These are phyloP conservation scores for Lactifluus echinatus DNA, from an alignment of 768 basidiomycete genomes.

Conservation along the genomic window DNA sequence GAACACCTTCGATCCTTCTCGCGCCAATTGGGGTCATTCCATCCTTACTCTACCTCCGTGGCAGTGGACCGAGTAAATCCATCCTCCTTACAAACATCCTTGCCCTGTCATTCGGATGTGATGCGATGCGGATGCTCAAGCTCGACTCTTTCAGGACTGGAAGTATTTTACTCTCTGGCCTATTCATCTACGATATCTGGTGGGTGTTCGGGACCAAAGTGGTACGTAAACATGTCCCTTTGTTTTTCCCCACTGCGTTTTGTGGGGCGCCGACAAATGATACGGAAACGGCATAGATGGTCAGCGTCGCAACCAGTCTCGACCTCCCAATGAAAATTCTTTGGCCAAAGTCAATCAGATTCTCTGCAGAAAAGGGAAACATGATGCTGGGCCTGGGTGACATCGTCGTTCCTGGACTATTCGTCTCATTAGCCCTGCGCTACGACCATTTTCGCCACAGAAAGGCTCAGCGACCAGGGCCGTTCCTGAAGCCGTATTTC, in stretches of 20 bases:
- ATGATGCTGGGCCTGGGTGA: constrained; percentile 93
- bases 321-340: constrained; percentile 92
- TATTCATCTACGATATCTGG: constrained; percentile 92
- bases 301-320: constrained; percentile 80
- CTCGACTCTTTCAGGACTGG: constrained; percentile 90
- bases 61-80: constrained; percentile 38
- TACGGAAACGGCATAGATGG: constrained; percentile 66
- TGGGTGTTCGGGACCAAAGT: constrained; percentile 90
- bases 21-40: constrained; percentile 55
- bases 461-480: constrained; percentile 21
- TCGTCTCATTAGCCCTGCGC: constrained; percentile 79
- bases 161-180: constrained; percentile 65
- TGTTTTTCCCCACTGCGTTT: not conserved
- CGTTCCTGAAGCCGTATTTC: constrained; percentile 71
- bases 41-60: constrained; percentile 52
- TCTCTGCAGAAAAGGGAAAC: constrained; percentile 48
- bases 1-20: constrained; percentile 49
- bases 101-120: constrained; percentile 70
- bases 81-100: constrained; percentile 70
- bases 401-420: constrained; percentile 57
- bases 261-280: not conserved
- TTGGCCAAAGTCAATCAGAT: constrained; percentile 61
- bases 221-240: constrained; percentile 39
- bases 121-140: constrained; percentile 68
- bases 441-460: constrained; percentile 56